A percentile compares a stretch with the other conserved stretches of the same genome.
phyloP scores from a whole-genome alignment of 345 rosid species.

The Corymbia maculata region DNA sequence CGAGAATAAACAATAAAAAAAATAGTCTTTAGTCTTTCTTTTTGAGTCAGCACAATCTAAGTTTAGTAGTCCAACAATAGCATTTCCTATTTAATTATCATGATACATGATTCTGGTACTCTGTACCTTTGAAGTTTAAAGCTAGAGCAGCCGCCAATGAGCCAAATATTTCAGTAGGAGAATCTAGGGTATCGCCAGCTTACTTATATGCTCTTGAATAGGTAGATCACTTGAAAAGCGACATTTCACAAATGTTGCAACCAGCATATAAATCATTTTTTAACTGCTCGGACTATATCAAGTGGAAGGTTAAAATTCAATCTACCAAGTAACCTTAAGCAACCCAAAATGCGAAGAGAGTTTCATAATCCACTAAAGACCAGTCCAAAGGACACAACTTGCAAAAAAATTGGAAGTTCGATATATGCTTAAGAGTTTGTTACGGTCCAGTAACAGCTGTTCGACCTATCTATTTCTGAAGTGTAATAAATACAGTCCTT shows the following conservation, averaged over 20 bases:
- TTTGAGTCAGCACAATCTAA: background rate
- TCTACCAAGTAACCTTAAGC: background rate
- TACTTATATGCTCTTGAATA: background rate
- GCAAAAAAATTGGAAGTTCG: background rate
- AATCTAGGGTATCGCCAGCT: background rate
- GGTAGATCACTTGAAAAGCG: background rate
- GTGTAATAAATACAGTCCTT: background rate
- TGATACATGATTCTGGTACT: background rate
- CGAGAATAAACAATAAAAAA: background rate
- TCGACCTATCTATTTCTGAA: background rate
- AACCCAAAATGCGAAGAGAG: background rate
- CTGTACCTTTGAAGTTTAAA: background rate
- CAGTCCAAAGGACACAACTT: background rate
- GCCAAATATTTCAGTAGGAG: background rate
- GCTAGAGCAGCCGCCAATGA: background rate
- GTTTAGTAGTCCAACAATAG: background rate
- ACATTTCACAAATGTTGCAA: background rate
- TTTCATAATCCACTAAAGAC: background rate
- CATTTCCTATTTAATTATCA: background rate
- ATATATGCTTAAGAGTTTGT: background rate
- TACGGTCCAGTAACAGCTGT: background rate
- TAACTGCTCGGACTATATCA: background rate
- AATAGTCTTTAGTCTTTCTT: background rate
- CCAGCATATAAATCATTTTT: background rate
- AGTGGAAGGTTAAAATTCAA: background rate